Conservation (phyloP, 108 stramenopile species). For the Parmales sp. region DNA sequence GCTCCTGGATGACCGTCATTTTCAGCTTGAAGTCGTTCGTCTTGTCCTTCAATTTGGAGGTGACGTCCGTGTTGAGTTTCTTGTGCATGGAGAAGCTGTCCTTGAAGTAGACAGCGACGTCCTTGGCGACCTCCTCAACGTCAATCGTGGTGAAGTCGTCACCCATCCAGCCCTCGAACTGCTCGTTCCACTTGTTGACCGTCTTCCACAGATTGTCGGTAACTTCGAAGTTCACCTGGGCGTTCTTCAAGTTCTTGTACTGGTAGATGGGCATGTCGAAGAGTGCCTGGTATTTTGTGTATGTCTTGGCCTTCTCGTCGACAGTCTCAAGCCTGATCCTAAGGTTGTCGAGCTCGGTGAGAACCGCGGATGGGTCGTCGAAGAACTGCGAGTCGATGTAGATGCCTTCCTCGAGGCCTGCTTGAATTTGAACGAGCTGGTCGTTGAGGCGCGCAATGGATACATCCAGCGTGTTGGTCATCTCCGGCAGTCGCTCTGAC, state of each 20-base stretch:
- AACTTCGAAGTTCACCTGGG: slow-evolving; percentile 23
- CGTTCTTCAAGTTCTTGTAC: slow-evolving; percentile 23
- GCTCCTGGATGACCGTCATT: slow-evolving; percentile 27
- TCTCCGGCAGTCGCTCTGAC: slow-evolving; percentile 28
- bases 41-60: slow-evolving; percentile 22
- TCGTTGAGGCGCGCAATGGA: slow-evolving; percentile 32
- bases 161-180: slow-evolving; percentile 28
- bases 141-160: slow-evolving; percentile 27
- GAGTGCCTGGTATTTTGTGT: slow-evolving; percentile 28
- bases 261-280: slow-evolving; percentile 24
- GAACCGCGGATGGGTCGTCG: slow-evolving; percentile 14
- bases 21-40: slow-evolving; percentile 9
- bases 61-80: slow-evolving; percentile 30
- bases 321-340: slow-evolving; percentile 21
- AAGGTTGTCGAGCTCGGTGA: slow-evolving; percentile 17
- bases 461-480: slow-evolving; percentile 21
- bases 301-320: slow-evolving; percentile 21
- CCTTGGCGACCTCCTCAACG: slow-evolving; percentile 31
- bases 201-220: slow-evolving; percentile 31
- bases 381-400: slow-evolving; percentile 27
- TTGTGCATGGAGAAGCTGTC: slow-evolving; percentile 32
- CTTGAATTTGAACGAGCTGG: slow-evolving; percentile 17
- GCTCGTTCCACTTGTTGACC: slow-evolving; percentile 27
- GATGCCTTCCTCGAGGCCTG: slow-evolving; percentile 22
- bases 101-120: slow-evolving; percentile 31